phyloP scores from a whole-genome alignment of 768 basidiomycete species.

The Coprinellus aureogranulatus region DNA sequence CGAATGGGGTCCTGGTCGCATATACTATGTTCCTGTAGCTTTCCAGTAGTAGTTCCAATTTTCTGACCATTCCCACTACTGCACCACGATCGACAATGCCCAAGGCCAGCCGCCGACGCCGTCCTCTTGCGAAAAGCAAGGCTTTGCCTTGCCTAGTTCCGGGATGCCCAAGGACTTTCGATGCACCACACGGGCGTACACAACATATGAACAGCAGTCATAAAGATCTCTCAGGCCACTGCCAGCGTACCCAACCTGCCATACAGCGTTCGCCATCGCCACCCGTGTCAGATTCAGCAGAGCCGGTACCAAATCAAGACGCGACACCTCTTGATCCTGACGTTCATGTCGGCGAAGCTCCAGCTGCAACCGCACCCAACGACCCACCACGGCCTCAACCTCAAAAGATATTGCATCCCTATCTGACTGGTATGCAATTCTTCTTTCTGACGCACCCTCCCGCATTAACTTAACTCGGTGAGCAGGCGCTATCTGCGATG shows the following conservation, averaged over 20 bases:
- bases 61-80: no score
- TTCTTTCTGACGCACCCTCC: neutral
- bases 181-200: neutral
- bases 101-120: neutral
- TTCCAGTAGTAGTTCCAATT: no score
- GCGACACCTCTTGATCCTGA: neutral
- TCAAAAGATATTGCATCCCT: neutral
- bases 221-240: neutral
- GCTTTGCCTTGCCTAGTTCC: neutral
- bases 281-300: neutral
- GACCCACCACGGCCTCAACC: neutral
- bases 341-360: neutral
- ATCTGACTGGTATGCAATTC: neutral
- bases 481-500: neutral
- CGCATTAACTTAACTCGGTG: neutral
- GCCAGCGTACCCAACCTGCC: neutral
- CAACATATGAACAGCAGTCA: neutral
- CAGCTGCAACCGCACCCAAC: neutral
- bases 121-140: neutral
- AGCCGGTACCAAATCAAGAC: neutral
- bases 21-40: no score
- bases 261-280: neutral
- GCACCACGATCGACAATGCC: no score
- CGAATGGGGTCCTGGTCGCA: no score
- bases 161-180: neutral